Evolutionary conservation across 1,139 yeast genomes (phyloP).

Genomic region (Yamadazyma diddensiae): DNA sequence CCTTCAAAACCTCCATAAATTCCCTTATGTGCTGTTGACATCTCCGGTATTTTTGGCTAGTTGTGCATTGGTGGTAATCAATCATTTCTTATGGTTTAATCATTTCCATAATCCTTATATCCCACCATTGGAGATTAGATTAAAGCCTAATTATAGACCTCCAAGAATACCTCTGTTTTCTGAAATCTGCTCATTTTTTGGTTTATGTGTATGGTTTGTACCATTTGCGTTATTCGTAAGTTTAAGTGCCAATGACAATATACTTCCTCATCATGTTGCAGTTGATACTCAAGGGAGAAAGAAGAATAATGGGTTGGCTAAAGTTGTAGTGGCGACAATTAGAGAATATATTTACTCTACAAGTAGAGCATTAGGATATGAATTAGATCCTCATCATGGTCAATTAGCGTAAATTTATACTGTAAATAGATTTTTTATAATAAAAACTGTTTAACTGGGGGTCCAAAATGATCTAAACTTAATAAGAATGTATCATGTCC

Average conservation of each 20-base stretch:
- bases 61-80: slow-evolving; percentile 69
- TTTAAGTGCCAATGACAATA: slow-evolving; percentile 87
- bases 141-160: slow-evolving; percentile 55
- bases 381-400: slow-evolving; percentile 59
- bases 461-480: slow-evolving; percentile 76
- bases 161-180: slow-evolving; percentile 79
- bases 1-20: slow-evolving; percentile 68
- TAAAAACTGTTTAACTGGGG: slow-evolving; percentile 60
- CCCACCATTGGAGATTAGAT: slow-evolving; percentile 55
- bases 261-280: slow-evolving; percentile 61
- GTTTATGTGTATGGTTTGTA: slow-evolving; percentile 87
- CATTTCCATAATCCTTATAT: slow-evolving; percentile 71
- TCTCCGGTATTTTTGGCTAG: slow-evolving; percentile 70
- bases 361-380: slow-evolving; percentile 58
- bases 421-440: slow-evolving; percentile 20
- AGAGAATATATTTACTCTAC: slow-evolving; percentile 50
- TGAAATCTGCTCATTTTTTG: slow-evolving; percentile 92
- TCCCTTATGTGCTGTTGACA: slow-evolving; percentile 78
- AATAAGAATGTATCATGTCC: slow-evolving; percentile 91
- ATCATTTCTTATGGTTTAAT: slow-evolving; percentile 89
- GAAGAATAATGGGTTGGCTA: slow-evolving; percentile 44
- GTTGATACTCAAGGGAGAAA: slow-evolving; percentile 30
- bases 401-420: slow-evolving; percentile 31
- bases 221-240: slow-evolving; percentile 93
- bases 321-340: slow-evolving; percentile 55